Percentiles rank a stretch among this genome's conserved stretches.
These are phyloP conservation scores for Xylaria castorea DNA, from an alignment of 495 filamentous ascomycete species.

Conservation along the genomic window DNA sequence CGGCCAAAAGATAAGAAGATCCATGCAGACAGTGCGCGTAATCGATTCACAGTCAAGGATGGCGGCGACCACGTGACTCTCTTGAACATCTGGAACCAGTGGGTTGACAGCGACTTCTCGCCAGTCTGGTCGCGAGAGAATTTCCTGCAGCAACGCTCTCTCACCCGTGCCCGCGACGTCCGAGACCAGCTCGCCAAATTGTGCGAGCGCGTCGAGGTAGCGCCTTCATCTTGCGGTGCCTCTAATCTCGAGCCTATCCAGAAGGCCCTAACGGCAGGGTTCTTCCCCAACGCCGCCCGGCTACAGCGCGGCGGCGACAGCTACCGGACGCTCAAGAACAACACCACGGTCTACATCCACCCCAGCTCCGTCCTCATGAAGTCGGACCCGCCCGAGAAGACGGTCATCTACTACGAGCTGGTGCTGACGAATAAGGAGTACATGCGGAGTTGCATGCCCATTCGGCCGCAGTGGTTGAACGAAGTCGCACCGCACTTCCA, in stretches of 20 bases:
- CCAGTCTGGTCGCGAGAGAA: slow-evolving; percentile 92
- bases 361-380: slow-evolving; percentile 83
- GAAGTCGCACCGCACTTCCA: slow-evolving; percentile 97
- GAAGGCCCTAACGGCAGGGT: slow-evolving; percentile 88
- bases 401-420: slow-evolving; percentile 90
- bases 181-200: slow-evolving; percentile 94
- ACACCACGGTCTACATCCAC: slow-evolving; percentile 87
- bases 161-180: slow-evolving; percentile 88
- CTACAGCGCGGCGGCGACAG: slow-evolving; percentile 84
- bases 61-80: slow-evolving; percentile 91
- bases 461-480: slow-evolving; percentile 83
- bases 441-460: slow-evolving; percentile 85
- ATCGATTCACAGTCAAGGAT: slow-evolving; percentile 88
- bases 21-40: slow-evolving; percentile 90
- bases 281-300: slow-evolving; percentile 93
- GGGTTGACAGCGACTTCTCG: slow-evolving; percentile 91
- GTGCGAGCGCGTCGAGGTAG: slow-evolving; percentile 88
- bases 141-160: slow-evolving; percentile 86
- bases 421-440: slow-evolving; percentile 95
- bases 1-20: slow-evolving; percentile 97
- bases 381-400: slow-evolving; percentile 76
- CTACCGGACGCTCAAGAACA: slow-evolving; percentile 95
- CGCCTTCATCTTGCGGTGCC: slow-evolving; percentile 69
- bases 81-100: slow-evolving; percentile 97
- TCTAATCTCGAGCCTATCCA: slow-evolving; percentile 77